Conservation (phyloP, 2,329 filamentous ascomycete genomes). For the Akanthomyces dipterigenus region DNA sequence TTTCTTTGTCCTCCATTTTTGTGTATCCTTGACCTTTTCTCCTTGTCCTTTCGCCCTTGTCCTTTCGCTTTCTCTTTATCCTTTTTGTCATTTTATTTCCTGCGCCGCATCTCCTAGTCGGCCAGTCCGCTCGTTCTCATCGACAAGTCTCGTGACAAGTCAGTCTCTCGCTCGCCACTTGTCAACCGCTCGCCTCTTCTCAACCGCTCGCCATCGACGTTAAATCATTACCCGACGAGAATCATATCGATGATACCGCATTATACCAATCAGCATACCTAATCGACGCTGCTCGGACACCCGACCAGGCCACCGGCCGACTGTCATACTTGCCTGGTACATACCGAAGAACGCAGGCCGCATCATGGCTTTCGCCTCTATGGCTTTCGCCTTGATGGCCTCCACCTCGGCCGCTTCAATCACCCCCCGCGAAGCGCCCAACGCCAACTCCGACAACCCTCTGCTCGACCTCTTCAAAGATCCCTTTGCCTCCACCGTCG, state of each 20-base stretch:
- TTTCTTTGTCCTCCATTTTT: conserved; percentile 7
- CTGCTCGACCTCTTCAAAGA: conserved; percentile 43
- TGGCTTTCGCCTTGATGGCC: neutral
- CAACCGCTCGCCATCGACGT: too few species aligned
- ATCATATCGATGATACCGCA: too few species aligned
- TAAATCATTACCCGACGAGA: too few species aligned
- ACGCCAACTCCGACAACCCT: conserved; percentile 27
- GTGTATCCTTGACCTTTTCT: conserved; percentile 10
- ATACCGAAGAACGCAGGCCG: too few species aligned
- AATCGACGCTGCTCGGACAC: too few species aligned
- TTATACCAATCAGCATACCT: too few species aligned
- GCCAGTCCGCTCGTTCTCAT: conserved; percentile 9
- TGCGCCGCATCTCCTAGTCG: conserved; percentile 9
- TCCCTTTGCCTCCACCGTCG: conserved; percentile 38
- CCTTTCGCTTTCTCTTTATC: too few species aligned
- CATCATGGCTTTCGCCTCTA: neutral
- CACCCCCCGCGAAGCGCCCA: conserved; percentile 4
- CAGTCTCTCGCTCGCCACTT: neutral
- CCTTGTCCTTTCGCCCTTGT: too few species aligned
- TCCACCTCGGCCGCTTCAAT: neutral
- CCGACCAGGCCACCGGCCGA: too few species aligned
- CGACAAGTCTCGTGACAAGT: too few species aligned
- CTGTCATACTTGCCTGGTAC: too few species aligned
- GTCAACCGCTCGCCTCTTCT: too few species aligned
- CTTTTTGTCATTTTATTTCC: conserved; percentile 15